Base-by-base conservation (phyloP, 148 eudicot species). In the Fagopyrum esculentum region DNA sequence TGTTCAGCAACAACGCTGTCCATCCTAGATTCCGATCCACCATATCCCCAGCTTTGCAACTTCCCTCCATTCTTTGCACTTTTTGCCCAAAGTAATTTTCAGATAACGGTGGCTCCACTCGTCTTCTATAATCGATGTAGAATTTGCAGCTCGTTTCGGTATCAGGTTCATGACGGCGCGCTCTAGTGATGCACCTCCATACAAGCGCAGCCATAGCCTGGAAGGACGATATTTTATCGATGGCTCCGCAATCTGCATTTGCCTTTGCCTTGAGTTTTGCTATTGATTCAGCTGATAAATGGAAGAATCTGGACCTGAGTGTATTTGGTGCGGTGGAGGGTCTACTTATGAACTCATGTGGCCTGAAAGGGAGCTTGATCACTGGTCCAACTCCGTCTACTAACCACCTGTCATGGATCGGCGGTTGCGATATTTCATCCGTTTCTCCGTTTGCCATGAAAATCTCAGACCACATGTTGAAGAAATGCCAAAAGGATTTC, bases 181-280 rank as follows among this genome's bases (percentile, higher is more conserved):
- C 77, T 30, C 70, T 60, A 7, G 70, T 75, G 15, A 75, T 45
- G 69, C 52, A 12, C 69, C 52, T n/a, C 77, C 77, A 59, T 8
- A 29, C 22, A 13, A 75, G 40, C 9, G 77, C 55, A 9, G 17
- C 9, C 54, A 75, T 8, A 6, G 70, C 43, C 35, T 75, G 77
- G 26, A 75, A 45, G 9, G 71, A 57, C 11, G 77, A 75, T 9
- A 60, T 60, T 8, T 59, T 75, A 35, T 10, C 6, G 52, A 46
- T 52, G 6, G 52, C 46, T 3, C 47, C 64, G 49, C 73, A 54
- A 3, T 76, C 73, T 1, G 7, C 10, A 51, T 80, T 81, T 35
- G 77, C 86, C 73, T 73, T 79, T 2, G 64, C 69, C 47, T 81
- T 81, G 9, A 84, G 71, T 44, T 55, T 73, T 2, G 80, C 50